A percentile compares a stretch with the other conserved stretches of the same genome.
These are phyloP conservation scores for Acorus gramineus DNA, from an alignment of 106 monocot species.

Conservation along the genomic window DNA sequence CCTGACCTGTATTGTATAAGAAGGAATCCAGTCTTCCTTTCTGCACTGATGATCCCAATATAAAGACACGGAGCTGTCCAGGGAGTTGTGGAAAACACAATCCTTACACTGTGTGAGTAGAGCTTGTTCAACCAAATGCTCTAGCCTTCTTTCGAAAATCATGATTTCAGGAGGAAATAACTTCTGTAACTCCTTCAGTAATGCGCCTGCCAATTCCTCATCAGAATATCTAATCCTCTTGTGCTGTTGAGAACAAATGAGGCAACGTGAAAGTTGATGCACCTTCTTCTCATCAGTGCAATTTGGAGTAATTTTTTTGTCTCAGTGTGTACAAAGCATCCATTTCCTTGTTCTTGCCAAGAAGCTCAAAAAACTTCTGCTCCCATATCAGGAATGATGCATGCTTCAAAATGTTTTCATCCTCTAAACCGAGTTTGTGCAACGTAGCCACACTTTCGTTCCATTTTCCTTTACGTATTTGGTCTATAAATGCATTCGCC, in stretches of 20 bases:
- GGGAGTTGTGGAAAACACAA: slow-evolving; percentile 24
- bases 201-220: slow-evolving; percentile 3
- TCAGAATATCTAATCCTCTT: neutral
- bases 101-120: slow-evolving; percentile 20
- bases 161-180: slow-evolving; percentile 23
- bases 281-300: slow-evolving; percentile 10
- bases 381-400: slow-evolving; percentile 31
- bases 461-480: slow-evolving; percentile 29
- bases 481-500: slow-evolving; percentile 22
- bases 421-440: slow-evolving; percentile 15
- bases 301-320: slow-evolving; percentile 29
- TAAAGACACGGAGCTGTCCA: slow-evolving; percentile 18
- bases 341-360: slow-evolving; percentile 18
- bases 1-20: slow-evolving; percentile 27
- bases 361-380: slow-evolving; percentile 31
- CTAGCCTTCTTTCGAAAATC: slow-evolving; percentile 29
- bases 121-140: slow-evolving; percentile 36
- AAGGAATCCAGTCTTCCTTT: slow-evolving; percentile 29
- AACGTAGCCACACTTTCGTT: slow-evolving; percentile 19
- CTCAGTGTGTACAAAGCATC: slow-evolving; percentile 32
- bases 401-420: slow-evolving; percentile 21
- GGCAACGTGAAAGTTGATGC: slow-evolving; percentile 23
- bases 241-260: slow-evolving; percentile 16
- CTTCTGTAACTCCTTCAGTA: slow-evolving; percentile 29
- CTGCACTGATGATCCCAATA: slow-evolving; percentile 33